Base-by-base conservation (phyloP, 768 basidiomycete genomes). In the Goffeauzyma gilvescens region DNA sequence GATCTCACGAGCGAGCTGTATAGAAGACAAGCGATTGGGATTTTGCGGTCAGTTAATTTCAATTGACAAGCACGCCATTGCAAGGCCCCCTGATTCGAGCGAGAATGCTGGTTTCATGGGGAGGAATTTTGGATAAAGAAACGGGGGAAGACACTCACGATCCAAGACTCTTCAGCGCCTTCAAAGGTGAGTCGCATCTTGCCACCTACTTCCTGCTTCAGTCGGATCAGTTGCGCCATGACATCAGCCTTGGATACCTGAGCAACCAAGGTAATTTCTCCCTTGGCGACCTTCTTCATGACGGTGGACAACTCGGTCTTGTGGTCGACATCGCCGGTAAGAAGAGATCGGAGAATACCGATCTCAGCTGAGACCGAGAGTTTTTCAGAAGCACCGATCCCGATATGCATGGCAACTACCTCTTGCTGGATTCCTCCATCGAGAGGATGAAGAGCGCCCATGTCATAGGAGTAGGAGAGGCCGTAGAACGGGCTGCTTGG, bases 331-430 rank as follows among this genome's bases (percentile, higher is more conserved):
- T 55, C 55, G 21, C 56, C 56, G 18, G 77, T 65, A 6, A 90
- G 66, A 28, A 85, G 65, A 6, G 70, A 66, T 1, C 85, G 71
- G 33, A 93, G 65, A 4, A 74, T 68, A 12, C 77, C 78, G 47
- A 90, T 76, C 51, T 85, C 75, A n/a, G 77, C 79, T 62, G 84
- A 84, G 23, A 84, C 69, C 46, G 81, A 79, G 0, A 69, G 65
- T 12, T 63, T 65, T 28, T 36, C 41, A 17, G 65, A 65, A 53
- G 74, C 73, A 5, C 67, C 59, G 32, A 86, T 57, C 12, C 65
- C 52, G 50, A 87, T 66, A 50, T 85, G 82, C 5, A 87, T 58
- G 0, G 81, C 78, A 4, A 70, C 72, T 14, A 71, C 67, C 9
- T 73, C 68, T 49, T 77, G 68, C 27, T 78, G 54, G 9, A 81